phyloP scores from a whole-genome alignment of 2,329 filamentous ascomycete genomes.

The Cryphonectria naterciae region DNA sequence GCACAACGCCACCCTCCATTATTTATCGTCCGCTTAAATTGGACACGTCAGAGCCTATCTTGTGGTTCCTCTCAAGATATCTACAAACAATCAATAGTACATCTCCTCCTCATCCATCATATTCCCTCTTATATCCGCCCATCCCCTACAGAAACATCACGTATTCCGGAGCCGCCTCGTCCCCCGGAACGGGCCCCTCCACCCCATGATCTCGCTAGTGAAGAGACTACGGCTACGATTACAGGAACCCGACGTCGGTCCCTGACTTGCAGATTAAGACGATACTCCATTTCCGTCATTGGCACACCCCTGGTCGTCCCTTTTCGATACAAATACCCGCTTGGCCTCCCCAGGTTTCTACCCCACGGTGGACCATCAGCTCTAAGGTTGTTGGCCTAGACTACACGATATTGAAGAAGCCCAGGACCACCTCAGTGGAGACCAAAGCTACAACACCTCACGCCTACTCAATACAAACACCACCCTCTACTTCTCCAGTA shows the following conservation, averaged over 20 bases:
- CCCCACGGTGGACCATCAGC: constrained; percentile 17
- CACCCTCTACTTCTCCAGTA: neutral
- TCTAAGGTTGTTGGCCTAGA: constrained; percentile 9
- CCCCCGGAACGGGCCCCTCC: constrained; percentile 16
- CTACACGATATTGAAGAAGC: constrained; percentile 1
- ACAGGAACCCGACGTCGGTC: constrained; percentile 33
- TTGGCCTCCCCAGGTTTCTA: constrained; percentile 20
- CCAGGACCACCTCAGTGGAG: neutral
- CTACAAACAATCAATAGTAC: constrained; percentile 5
- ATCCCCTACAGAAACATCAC: constrained; percentile 9
- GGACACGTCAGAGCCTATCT: constrained; percentile 24
- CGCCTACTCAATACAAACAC: neutral
- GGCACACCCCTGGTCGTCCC: constrained; percentile 16
- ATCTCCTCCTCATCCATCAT: neutral
- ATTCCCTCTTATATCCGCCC: constrained; percentile 7
- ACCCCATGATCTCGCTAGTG: constrained; percentile 48
- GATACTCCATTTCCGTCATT: constrained; percentile 19
- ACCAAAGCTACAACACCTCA: constrained; percentile 7
- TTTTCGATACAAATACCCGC: constrained; percentile 26
- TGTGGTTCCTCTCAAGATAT: neutral
- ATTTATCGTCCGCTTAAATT: constrained; percentile 22
- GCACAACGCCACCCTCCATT: constrained; percentile 26
- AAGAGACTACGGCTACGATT: constrained; percentile 36
- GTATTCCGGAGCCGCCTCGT: constrained; percentile 18
- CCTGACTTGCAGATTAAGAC: constrained; percentile 31